A percentile compares a stretch with the other conserved stretches of the same genome.
phyloP scores from a whole-genome alignment of 192 early-diverging fungal genomes.

The Coemansia umbellata region DNA sequence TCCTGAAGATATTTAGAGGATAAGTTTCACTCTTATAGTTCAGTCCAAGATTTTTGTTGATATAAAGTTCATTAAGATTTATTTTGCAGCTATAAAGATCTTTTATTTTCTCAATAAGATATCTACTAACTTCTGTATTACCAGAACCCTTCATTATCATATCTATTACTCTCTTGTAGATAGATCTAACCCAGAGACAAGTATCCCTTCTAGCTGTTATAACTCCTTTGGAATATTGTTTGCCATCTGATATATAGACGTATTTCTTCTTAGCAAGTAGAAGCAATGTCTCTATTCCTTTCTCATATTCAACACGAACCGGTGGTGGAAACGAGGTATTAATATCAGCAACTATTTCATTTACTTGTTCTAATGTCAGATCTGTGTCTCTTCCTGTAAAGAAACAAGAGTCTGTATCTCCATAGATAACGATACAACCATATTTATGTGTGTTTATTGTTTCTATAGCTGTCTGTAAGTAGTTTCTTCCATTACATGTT shows the following conservation, averaged over 20 bases:
- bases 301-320: slow-evolving; percentile 21
- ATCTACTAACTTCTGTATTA: slow-evolving; percentile 1
- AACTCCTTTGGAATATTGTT: slow-evolving; percentile 15
- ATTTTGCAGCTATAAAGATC: not conserved
- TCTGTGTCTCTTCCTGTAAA: slow-evolving; percentile 1
- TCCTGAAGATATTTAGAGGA: slow-evolving; percentile 6
- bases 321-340: slow-evolving; percentile 8
- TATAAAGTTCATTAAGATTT: not conserved
- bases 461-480: slow-evolving; percentile 8
- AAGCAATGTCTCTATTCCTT: slow-evolving; percentile 6
- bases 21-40: slow-evolving; percentile 11
- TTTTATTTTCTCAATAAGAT: not conserved
- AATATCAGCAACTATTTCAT: slow-evolving; percentile 10
- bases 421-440: slow-evolving; percentile 19
- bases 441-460: slow-evolving; percentile 3
- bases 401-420: slow-evolving; percentile 30
- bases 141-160: not conserved
- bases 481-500: slow-evolving; percentile 11
- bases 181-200: slow-evolving; percentile 11
- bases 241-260: slow-evolving; percentile 5
- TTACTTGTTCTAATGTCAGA: not conserved
- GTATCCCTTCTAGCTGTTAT: slow-evolving; percentile 24
- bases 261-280: slow-evolving; percentile 25
- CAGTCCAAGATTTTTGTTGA: slow-evolving; percentile 7
- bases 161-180: slow-evolving; percentile 9